Base-by-base conservation (phyloP, 2,329 filamentous ascomycete species). In the Epichloe brachyelytri region DNA sequence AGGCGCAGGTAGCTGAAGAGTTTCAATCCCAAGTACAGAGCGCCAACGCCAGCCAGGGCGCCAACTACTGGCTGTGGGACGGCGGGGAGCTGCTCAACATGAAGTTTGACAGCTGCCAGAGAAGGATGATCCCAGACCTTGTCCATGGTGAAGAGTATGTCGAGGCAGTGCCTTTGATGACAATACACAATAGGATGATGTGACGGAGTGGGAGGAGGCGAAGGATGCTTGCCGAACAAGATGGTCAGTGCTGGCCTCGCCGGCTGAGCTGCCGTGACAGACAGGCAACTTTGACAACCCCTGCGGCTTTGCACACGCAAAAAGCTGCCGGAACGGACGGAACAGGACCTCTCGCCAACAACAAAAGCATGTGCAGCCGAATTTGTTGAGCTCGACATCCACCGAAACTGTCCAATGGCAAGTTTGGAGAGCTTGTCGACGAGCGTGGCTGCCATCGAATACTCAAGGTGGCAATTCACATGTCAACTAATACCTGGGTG, bases 1-100 rank as follows among this genome's bases (percentile, higher is more conserved):
- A 88, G 75, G 55, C 74, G 74, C 49, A 82, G 57, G 59, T 80
- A 80, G 62, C 74, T 79, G 51, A 83, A 60, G 19, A 78, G 63
- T 63, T 80, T 80, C 55, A 66, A 72, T 54, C 71, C 71, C 44
- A 86, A 57, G 57, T 74, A 79, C 45, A 85, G 64, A 50, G 77
- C 77, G 46, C 85, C 85, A 48, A 83, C 56, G 37, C 68, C 73
- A 46, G 74, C 73, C 46, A 80, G 63, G 19, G 68, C 69, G 62
- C 71, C 69, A 54, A 74, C 70, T 15, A 71, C 66, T 33, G 65
- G 58, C 56, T 70, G 70, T 36, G 76, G 77, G 36, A 78, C 58
- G 4, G 54, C 34, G 14, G 57, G 55, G 6, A 55, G 49, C 20
- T 56, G 56, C 49, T 63, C 56, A 22, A 64, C 47, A 39, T 62